These are phyloP conservation scores for Amanita muscaria DNA, from an alignment of 768 basidiomycete species.

Conservation along the genomic window DNA sequence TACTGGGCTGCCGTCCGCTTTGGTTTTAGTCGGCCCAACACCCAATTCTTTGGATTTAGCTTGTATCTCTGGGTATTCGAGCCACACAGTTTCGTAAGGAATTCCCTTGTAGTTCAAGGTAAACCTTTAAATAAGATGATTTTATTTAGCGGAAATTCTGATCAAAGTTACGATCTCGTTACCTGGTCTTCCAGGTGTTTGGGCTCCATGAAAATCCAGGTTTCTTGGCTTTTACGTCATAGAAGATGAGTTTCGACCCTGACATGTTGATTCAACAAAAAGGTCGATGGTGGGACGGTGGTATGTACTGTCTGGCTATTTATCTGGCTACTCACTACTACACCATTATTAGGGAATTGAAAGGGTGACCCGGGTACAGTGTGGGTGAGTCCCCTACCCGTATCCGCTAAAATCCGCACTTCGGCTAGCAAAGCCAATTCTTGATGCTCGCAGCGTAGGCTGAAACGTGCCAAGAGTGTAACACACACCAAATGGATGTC, in stretches of 20 bases:
- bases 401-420: too few relatives aligned
- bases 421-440: too few relatives aligned
- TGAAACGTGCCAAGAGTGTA: too few relatives aligned
- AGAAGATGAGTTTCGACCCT: slow-evolving; percentile 32
- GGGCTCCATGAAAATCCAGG: slow-evolving; percentile 29
- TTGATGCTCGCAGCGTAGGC: too few relatives aligned
- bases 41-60: slow-evolving; percentile 24
- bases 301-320: too few relatives aligned
- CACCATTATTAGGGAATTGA: too few relatives aligned
- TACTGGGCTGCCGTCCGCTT: slow-evolving; percentile 18
- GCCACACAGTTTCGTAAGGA: slow-evolving; percentile 30
- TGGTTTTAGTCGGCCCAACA: slow-evolving; percentile 19
- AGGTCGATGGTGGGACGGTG: too few relatives aligned
- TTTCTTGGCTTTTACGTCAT: slow-evolving; percentile 33
- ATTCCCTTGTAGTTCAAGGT: slow-evolving; percentile 22
- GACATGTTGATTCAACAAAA: too few relatives aligned
- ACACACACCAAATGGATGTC: too few relatives aligned
- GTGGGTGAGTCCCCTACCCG: too few relatives aligned
- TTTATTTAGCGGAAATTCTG: neutral
- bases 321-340: too few relatives aligned
- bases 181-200: slow-evolving; percentile 40
- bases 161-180: slow-evolving; percentile 12
- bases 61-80: slow-evolving; percentile 33
- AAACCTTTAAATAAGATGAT: slow-evolving; percentile 13
- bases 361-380: too few relatives aligned